phyloP scores from a whole-genome alignment of 139 green algal genomes.

The Pycnococcus provasolii region DNA sequence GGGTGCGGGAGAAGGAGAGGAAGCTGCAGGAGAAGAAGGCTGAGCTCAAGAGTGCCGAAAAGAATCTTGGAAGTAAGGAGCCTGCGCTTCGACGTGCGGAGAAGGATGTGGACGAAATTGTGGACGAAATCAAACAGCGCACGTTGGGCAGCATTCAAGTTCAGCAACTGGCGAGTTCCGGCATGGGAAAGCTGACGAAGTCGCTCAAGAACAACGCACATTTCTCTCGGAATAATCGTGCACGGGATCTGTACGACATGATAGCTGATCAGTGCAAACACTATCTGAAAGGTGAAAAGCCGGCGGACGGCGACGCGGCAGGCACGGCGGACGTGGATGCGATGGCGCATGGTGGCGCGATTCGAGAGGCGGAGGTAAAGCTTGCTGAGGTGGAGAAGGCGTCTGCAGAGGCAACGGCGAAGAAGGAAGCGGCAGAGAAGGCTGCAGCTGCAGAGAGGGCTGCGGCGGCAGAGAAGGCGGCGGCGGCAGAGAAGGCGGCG shows the following conservation, averaged over 20 bases:
- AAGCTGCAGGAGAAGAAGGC: neutral
- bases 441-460: neutral
- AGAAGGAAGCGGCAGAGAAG: neutral
- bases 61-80: neutral
- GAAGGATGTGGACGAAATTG: no score
- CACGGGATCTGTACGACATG: neutral
- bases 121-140: neutral
- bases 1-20: neutral
- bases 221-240: neutral
- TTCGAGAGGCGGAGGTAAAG: neutral
- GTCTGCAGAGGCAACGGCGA: neutral
- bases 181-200: neutral
- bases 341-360: neutral
- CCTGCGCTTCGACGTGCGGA: neutral
- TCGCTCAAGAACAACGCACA: no score
- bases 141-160: neutral
- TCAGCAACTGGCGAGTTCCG: neutral
- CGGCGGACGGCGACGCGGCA: neutral
- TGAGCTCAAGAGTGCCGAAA: neutral
- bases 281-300: neutral
- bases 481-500: neutral
- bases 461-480: neutral
- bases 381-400: neutral
- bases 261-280: neutral
- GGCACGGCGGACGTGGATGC: neutral